Base-by-base conservation (phyloP, 768 basidiomycete species). In the Hydnum rufescens region DNA sequence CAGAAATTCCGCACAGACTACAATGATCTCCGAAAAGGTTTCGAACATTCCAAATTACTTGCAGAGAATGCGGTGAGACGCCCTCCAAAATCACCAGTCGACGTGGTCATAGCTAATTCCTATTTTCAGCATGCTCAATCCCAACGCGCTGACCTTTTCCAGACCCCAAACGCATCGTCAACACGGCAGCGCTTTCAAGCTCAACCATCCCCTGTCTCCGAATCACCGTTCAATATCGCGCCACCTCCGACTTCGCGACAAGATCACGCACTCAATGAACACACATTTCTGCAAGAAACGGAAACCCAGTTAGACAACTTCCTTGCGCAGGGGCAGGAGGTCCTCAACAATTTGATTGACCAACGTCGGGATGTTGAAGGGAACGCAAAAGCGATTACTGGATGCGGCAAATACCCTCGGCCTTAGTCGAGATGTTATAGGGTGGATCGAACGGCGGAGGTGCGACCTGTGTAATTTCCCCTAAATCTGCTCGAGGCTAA, bases 391-490 rank as follows among this genome's bases (percentile, higher is more conserved):
- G 58, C 73, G 85, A 52, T 65, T 99, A 49, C 66, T 95, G 53
- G 82, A 86, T 62, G 82, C 88, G 42, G 95, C 92, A 46, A 96
- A 95, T 65, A 95, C 89, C 25, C 66, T 99, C 54, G 95, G 95
- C 0, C 67, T 97, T 62, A 90, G 90, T 64, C 73, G 90, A 55
- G 76, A 93, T 62, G 92, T 93, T 31, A 96, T 99, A 64, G 80
- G 85, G 4, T 99, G 92, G 88, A 92, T 99, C 58, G 95, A 99
- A 62, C 75, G 80, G 57, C 71, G 95, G 65, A 95, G 87, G 90
- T 88, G 56, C 54, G 76, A 71, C 19, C n/a, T 44, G 8, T 28
- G 1, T 2, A 16, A 26, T 42, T 53, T 42, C 46, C 25, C 25
- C 36, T 6, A 29, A 30, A 32, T 44, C 42, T 28, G 18, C 42